A percentile compares a stretch with the other conserved stretches of the same genome.
These are phyloP conservation scores for Corynespora cassiicola DNA, from an alignment of 2,329 filamentous ascomycete species.

Conservation along the genomic window DNA sequence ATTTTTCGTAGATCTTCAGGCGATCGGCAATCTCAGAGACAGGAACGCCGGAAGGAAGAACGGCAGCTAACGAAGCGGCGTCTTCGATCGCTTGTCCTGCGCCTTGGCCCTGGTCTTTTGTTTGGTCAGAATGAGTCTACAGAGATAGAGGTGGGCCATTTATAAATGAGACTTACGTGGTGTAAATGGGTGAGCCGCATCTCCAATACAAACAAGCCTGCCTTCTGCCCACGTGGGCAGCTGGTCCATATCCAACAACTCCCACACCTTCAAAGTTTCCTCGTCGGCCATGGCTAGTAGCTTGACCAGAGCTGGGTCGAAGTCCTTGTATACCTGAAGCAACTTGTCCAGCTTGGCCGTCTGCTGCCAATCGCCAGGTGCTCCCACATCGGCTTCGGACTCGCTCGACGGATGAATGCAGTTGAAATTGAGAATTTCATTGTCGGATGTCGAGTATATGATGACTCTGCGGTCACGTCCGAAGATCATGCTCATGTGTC, in stretches of 20 bases:
- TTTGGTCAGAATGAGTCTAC: not conserved
- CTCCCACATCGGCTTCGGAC: conserved; percentile 23
- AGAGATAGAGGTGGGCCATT: conserved; percentile 3
- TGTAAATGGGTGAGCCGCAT: conserved; percentile 72
- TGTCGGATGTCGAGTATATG: conserved; percentile 56
- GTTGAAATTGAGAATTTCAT: conserved; percentile 56
- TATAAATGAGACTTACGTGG: conserved; percentile 53
- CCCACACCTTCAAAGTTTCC: conserved; percentile 46
- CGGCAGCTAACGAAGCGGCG: conserved; percentile 62
- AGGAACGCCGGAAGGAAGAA: conserved; percentile 58
- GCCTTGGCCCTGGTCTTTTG: conserved; percentile 64
- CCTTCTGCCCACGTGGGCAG: conserved; percentile 63
- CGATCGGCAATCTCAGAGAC: conserved; percentile 59
- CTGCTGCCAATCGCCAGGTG: conserved; percentile 43
- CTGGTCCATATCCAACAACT: conserved; percentile 62
- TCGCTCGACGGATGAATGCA: conserved; percentile 49
- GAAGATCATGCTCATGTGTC: conserved; percentile 54
- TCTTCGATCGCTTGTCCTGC: conserved; percentile 72
- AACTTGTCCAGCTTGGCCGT: conserved; percentile 44
- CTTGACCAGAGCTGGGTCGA: conserved; percentile 42
- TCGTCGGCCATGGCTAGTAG: conserved; percentile 48
- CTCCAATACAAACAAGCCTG: conserved; percentile 65
- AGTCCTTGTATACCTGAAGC: conserved; percentile 48
- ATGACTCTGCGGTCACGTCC: conserved; percentile 53
- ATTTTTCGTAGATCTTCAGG: conserved; percentile 65